Evolutionary conservation across 768 basidiomycete genomes (phyloP).

Genomic region (Termitomyces eurrhizus): DNA sequence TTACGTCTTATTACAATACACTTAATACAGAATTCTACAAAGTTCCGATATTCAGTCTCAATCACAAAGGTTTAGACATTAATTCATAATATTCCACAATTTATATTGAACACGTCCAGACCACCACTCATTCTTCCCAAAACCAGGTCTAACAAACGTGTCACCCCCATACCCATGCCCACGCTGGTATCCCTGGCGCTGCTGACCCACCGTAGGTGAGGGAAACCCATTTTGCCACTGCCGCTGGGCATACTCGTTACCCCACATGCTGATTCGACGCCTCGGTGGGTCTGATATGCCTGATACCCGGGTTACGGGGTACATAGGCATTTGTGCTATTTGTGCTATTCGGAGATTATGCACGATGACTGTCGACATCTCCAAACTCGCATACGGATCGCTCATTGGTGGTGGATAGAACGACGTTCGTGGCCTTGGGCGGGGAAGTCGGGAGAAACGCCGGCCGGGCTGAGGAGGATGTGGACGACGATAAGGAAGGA

Average conservation of each 20-base stretch:
- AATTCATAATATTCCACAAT: not conserved
- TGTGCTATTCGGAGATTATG: not conserved
- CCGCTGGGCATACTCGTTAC: not conserved
- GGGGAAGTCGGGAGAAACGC: not conserved
- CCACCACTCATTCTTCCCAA: not conserved
- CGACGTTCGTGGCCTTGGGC: conserved; percentile 14
- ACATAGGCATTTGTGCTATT: not conserved
- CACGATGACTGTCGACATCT: conserved; percentile 21
- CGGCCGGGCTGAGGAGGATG: not conserved
- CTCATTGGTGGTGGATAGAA: not conserved
- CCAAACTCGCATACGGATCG: conserved; percentile 37
- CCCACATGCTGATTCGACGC: not conserved
- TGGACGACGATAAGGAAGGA: conserved; percentile 20
- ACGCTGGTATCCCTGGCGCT: not conserved
- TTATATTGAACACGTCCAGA: not conserved
- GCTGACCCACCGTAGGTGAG: not conserved
- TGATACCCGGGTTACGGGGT: conserved; percentile 1
- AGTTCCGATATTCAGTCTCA: too few relatives aligned
- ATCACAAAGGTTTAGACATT: too few relatives aligned
- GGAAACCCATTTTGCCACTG: not conserved
- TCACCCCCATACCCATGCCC: not conserved
- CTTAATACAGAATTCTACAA: too few relatives aligned
- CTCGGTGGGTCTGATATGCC: not conserved
- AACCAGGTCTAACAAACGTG: not conserved
- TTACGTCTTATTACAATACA: too few relatives aligned